phyloP scores from a whole-genome alignment of 441 rosid species.

The Geranium incanum region DNA sequence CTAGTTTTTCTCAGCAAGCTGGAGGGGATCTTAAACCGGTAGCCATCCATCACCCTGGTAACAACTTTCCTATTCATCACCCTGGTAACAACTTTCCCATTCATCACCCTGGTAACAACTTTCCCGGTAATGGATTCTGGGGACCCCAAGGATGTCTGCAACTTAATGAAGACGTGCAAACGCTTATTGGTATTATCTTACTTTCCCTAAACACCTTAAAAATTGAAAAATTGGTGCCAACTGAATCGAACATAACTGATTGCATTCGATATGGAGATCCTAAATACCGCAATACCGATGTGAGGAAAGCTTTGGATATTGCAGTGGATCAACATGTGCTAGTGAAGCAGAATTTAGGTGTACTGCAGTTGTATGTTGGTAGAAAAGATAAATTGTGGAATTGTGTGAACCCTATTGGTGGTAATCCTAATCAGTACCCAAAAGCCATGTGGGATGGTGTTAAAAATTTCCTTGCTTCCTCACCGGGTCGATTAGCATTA shows the following conservation, averaged over 20 bases:
- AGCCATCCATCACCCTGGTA: slow-evolving; percentile 25
- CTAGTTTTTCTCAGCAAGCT: slow-evolving; percentile 34
- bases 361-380: slow-evolving; percentile 43
- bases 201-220: slow-evolving; percentile 51
- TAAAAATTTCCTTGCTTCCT: slow-evolving; percentile 39
- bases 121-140: slow-evolving; percentile 32
- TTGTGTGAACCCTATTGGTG: slow-evolving; percentile 52
- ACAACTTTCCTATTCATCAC: slow-evolving; percentile 23
- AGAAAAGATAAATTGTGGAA: slow-evolving; percentile 48
- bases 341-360: slow-evolving; percentile 36
- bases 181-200: slow-evolving; percentile 55
- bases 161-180: slow-evolving; percentile 50
- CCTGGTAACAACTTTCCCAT: slow-evolving; percentile 21
- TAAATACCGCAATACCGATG: slow-evolving; percentile 41
- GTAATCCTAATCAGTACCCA: slow-evolving; percentile 37
- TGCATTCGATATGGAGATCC: slow-evolving; percentile 54
- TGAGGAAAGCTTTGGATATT: slow-evolving; percentile 48
- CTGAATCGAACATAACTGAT: slow-evolving; percentile 49
- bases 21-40: slow-evolving; percentile 34
- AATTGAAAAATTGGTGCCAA: slow-evolving; percentile 49
- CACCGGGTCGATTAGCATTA: slow-evolving; percentile 37
- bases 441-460: slow-evolving; percentile 48
- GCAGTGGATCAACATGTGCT: slow-evolving; percentile 53
- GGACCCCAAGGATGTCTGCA: slow-evolving; percentile 38
- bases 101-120: slow-evolving; percentile 24